These are phyloP conservation scores for Manihot esculenta DNA, from an alignment of 441 rosid species.

Conservation along the genomic window DNA sequence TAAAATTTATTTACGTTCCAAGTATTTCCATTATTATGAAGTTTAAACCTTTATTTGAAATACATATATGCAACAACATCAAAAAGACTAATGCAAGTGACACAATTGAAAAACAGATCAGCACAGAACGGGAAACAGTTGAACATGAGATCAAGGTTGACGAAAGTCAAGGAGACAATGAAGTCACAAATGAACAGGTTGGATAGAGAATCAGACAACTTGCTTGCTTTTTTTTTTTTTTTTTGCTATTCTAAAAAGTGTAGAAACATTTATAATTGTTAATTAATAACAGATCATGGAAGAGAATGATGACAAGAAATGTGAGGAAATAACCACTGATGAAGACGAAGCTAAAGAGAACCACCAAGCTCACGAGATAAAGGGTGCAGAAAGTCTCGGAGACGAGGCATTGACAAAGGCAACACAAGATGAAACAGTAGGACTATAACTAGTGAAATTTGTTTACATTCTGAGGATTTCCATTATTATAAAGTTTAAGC, in stretches of 20 bases:
- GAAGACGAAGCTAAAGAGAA: conserved; percentile 30
- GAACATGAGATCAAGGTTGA: neutral
- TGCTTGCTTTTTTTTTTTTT: conserved; percentile 2
- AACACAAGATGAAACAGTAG: conserved; percentile 29
- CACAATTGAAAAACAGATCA: conserved; percentile 25
- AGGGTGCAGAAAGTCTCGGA: conserved; percentile 25
- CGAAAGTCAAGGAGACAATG: conserved; percentile 24
- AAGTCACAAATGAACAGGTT: conserved; percentile 51
- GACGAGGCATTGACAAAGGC: conserved; percentile 21
- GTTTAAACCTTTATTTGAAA: conserved; percentile 11
- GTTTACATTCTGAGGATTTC: neutral
- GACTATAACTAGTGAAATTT: conserved; percentile 6
- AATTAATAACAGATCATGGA: conserved; percentile 32
- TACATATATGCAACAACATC: conserved; percentile 24
- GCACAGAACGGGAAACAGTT: conserved; percentile 23
- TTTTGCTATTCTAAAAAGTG: conserved; percentile 7
- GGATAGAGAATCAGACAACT: conserved; percentile 11
- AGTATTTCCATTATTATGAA: conserved; percentile 9
- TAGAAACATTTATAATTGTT: conserved; percentile 10
- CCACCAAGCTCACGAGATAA: too few species aligned
- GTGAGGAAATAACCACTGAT: neutral
- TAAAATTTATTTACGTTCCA: neutral
- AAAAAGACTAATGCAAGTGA: conserved; percentile 20
- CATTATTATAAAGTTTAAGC: conserved; percentile 12
- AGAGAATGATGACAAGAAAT: conserved; percentile 26